These are phyloP conservation scores for Lentinula sp. DNA, from an alignment of 768 basidiomycete genomes.

Conservation along the genomic window DNA sequence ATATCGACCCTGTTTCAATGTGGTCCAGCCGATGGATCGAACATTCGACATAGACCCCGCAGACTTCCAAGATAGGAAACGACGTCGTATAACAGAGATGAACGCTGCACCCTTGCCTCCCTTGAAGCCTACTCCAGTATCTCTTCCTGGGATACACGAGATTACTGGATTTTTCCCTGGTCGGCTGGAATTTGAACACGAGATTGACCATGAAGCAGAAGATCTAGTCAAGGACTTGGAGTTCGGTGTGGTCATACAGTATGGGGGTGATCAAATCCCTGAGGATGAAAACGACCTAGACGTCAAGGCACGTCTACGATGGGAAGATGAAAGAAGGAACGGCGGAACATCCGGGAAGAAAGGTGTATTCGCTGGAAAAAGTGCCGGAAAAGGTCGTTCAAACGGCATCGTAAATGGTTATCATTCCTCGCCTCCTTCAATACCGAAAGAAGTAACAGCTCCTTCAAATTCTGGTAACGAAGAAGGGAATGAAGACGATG, in stretches of 20 bases:
- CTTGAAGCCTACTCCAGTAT: slow-evolving; percentile 76
- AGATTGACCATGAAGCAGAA: slow-evolving; percentile 95
- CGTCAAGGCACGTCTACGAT: slow-evolving; percentile 50
- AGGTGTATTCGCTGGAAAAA: slow-evolving; percentile 26
- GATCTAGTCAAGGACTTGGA: slow-evolving; percentile 93
- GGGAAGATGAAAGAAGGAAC: slow-evolving; percentile 42
- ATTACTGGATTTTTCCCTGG: slow-evolving; percentile 91
- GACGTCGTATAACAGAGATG: slow-evolving; percentile 81
- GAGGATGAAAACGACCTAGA: slow-evolving; percentile 78
- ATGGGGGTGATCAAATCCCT: slow-evolving; percentile 75
- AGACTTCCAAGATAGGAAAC: slow-evolving; percentile 86
- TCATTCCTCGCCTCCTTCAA: slow-evolving; percentile 14
- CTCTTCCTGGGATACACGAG: slow-evolving; percentile 89
- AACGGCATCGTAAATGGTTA: slow-evolving; percentile 43
- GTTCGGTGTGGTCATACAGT: slow-evolving; percentile 83
- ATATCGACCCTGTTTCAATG: slow-evolving; percentile 8
- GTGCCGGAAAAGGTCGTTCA: slow-evolving; percentile 29
- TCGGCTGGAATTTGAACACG: slow-evolving; percentile 97
- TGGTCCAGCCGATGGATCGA: slow-evolving; percentile 41
- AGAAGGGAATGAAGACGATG: slow-evolving; percentile 51
- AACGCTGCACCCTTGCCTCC: slow-evolving; percentile 48
- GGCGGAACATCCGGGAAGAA: slow-evolving; percentile 12
- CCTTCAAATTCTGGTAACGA: slow-evolving; percentile 33
- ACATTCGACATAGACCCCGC: slow-evolving; percentile 70
- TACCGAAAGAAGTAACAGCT: neutral